Percentiles rank a stretch among this genome's conserved stretches.
These are phyloP conservation scores for Sporobolomyces phaffii DNA, from an alignment of 768 basidiomycete species.

Conservation along the genomic window DNA sequence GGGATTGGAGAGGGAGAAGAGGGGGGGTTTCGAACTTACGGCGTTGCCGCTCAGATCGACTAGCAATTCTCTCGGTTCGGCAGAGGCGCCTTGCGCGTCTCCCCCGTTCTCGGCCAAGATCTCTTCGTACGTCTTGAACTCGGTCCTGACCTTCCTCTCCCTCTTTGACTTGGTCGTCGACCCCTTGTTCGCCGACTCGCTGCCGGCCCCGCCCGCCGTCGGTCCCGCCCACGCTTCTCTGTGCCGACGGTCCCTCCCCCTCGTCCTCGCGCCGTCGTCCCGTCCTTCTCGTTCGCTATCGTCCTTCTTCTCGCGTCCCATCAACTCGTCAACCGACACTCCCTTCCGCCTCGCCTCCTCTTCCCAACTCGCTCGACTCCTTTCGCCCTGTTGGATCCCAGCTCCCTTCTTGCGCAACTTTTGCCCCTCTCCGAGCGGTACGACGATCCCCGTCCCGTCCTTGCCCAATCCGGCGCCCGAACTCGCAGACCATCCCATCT, in stretches of 20 bases:
- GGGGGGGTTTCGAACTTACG: no score
- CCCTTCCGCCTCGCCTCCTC: slow-evolving; percentile 59
- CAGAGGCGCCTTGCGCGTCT: slow-evolving; percentile 46
- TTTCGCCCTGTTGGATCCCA: slow-evolving; percentile 82
- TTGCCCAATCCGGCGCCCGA: slow-evolving; percentile 70
- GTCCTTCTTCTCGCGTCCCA: neutral
- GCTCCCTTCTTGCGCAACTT: slow-evolving; percentile 73
- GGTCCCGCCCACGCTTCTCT: slow-evolving; percentile 48
- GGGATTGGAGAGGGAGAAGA: no score
- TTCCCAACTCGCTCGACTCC: slow-evolving; percentile 72
- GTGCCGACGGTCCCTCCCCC: neutral
- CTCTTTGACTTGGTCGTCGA: no score
- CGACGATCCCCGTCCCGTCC: slow-evolving; percentile 72
- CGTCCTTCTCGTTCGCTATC: slow-evolving; percentile 65
- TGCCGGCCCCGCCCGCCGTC: neutral
- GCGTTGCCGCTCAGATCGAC: slow-evolving; percentile 92
- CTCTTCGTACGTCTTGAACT: slow-evolving; percentile 96
- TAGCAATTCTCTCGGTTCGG: slow-evolving; percentile 62
- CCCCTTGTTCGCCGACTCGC: slow-evolving; percentile 50
- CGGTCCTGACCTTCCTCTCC: slow-evolving; percentile 69
- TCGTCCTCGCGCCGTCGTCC: slow-evolving; percentile 39
- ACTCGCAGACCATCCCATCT: slow-evolving; percentile 79
- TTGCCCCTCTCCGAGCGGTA: slow-evolving; percentile 75
- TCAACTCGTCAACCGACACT: slow-evolving; percentile 14
- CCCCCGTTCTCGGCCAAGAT: slow-evolving; percentile 80